Evolutionary conservation across 2,329 filamentous ascomycete genomes (phyloP).

Genomic region (Didymella sp.): DNA sequence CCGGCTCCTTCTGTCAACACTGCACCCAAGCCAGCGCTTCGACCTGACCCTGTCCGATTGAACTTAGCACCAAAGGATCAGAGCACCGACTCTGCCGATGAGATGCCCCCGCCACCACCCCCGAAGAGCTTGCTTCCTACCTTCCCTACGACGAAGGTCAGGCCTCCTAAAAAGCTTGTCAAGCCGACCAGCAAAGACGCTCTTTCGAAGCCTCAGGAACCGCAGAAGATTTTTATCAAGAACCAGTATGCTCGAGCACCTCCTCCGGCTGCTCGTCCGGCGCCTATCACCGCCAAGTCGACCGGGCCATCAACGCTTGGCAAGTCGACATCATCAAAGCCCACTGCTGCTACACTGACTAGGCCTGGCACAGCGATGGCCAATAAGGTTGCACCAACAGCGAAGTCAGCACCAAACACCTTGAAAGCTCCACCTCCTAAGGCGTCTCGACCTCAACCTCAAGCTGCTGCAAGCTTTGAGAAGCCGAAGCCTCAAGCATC

Average conservation of each 20-base stretch:
- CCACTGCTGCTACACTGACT: conserved; percentile 59
- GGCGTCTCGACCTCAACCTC: conserved; percentile 41
- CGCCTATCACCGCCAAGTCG: conserved; percentile 35
- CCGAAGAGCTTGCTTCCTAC: conserved; percentile 59
- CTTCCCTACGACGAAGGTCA: conserved; percentile 51
- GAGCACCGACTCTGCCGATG: conserved; percentile 55
- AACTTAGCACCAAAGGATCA: conserved; percentile 34
- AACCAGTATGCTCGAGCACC: conserved; percentile 47
- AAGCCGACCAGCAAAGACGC: conserved; percentile 67
- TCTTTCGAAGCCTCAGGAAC: conserved; percentile 67
- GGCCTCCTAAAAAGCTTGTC: conserved; percentile 58
- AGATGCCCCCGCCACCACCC: conserved; percentile 68
- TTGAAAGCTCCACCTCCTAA: conserved; percentile 38
- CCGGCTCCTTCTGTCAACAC: conserved; percentile 51
- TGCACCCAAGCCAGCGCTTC: conserved; percentile 40
- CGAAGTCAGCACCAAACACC: conserved; percentile 32
- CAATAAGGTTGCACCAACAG: conserved; percentile 28
- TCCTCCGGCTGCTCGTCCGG: conserved; percentile 64
- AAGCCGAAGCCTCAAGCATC: conserved; percentile 62
- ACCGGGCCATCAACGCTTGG: conserved; percentile 37
- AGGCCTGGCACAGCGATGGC: conserved; percentile 42
- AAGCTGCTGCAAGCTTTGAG: conserved; percentile 63
- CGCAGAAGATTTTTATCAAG: conserved; percentile 69
- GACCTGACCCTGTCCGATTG: conserved; percentile 33
- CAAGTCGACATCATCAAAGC: conserved; percentile 27